Evolutionary conservation across 2,329 filamentous ascomycete genomes (phyloP).

Genomic region (Cyanodermella asteris): DNA sequence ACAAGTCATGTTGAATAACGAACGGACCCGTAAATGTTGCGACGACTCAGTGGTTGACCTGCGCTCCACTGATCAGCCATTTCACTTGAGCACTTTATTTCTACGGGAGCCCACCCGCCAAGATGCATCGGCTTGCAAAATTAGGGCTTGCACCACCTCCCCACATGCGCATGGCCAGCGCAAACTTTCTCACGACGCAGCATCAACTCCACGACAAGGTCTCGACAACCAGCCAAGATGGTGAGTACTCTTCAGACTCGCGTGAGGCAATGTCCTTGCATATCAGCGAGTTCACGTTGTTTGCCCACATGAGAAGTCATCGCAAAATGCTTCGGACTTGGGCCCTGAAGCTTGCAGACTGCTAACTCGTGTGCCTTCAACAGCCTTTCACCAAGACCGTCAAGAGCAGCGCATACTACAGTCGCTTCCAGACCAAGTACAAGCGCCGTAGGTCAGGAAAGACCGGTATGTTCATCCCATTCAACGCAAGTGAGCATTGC

Average conservation of each 20-base stretch:
- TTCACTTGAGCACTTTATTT: neutral
- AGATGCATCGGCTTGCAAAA: conserved; percentile 2
- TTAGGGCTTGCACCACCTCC: conserved; percentile 3
- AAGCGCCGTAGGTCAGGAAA: conserved; percentile 88
- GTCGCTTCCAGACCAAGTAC: conserved; percentile 99
- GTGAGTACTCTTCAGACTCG: conserved; percentile 31
- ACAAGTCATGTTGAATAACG: too few relatives aligned
- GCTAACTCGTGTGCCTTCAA: conserved; percentile 60
- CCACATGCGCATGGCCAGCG: conserved; percentile 1
- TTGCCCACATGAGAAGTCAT: conserved; percentile 41
- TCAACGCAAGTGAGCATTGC: too few relatives aligned
- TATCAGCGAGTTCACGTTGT: neutral
- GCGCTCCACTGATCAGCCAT: neutral
- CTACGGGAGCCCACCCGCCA: neutral
- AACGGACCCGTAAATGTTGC: too few relatives aligned
- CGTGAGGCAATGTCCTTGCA: too few relatives aligned
- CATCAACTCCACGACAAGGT: conserved; percentile 17
- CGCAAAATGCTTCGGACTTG: conserved; percentile 96
- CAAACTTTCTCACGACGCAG: neutral
- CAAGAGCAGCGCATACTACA: conserved; percentile 98
- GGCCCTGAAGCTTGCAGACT: conserved; percentile 99
- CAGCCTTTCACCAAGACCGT: conserved; percentile 83
- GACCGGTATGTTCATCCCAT: too few relatives aligned
- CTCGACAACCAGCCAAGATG: conserved; percentile 37
- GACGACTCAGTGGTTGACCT: neutral